Evolutionary conservation across 148 eudicot genomes (phyloP), one percentile per base, ranked within the genome.

Genomic region (Gaultheria prostrata): DNA sequence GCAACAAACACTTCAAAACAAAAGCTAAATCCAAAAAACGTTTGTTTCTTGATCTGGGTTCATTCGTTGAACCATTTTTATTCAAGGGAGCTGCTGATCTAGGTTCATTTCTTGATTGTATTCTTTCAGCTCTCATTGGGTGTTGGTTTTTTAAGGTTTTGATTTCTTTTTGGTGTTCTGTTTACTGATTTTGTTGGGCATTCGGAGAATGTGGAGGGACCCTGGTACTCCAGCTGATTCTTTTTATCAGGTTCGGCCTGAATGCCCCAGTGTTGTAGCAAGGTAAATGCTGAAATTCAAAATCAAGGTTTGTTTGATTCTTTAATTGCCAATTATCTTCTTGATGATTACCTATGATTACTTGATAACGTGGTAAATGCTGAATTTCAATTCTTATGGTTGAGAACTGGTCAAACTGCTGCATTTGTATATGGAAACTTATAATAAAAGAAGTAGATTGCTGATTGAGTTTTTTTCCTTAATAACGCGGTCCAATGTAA

Each of bases 251-350:
- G 91, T 95, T 77, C 91, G 93, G 50, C 88, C 97, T 69, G 98
- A 93, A 84, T 88, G 90, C 81, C 87, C 91, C 48, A 28, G 13
- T 65, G 94, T 92, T 92, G 98, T 91, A 83, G 95, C 95, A 8
- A 86, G n/a, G n/a, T n/a, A 95, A 83, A 89, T n/a, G n/a, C n/a
- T 92, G 91, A 95, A 90, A 87, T 95, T 95, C 86, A 92, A 92
- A 86, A 95, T 95, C 86, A 93, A 90, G 98, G 98, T 95, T 82
- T 80, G 89, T 43, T 32, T 54, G 13, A 26, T 24, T 71, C 39
- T 2, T 33, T 21, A 69, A 12, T 9, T 50, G 9, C 49, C 33
- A 2, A 30, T 67, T 69, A 12, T 69, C 48, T 79, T 32, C 28
- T 24, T 78, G 15, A 33, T 54, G 18, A 39, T 57, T 18, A 1